Evolutionary conservation across 1,284 basidiomycete species (phyloP), one percentile per base, ranked within the genome.

Genomic region (Puccinia novopanici): DNA sequence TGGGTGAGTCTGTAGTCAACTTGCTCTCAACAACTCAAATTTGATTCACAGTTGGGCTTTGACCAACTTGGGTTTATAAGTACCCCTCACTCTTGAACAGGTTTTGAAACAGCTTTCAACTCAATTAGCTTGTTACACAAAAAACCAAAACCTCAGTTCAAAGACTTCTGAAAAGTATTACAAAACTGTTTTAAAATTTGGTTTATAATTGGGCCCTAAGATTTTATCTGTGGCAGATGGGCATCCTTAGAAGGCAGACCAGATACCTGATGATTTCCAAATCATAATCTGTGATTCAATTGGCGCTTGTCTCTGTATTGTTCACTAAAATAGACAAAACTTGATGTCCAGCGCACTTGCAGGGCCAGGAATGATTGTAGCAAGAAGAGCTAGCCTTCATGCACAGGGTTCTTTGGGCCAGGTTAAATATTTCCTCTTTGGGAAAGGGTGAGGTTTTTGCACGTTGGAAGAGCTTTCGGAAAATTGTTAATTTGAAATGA

Each of bases 241-340:
- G 98, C 92, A 85, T 99, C 96, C 85, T 99, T 98, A 72, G 88
- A 82, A 96, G 92, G 85, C 95, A 95, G 67, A 99, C 88, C 48
- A 99, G 89, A 6, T 93, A 95, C 65, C 95, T 91, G 73, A 95
- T 90, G 82, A 98, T 91, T 84, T 99, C 96, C 63, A 93, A 89
- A 85, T 97, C 93, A 68, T 94, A 91, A 80, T 97, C 94, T 82
- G 90, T 89, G 71, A 95, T 89, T 93, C 95, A 97, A 83, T 90
- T 90, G 57, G 90, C 87, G 30, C 91, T 92, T 34, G 97, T 87
- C 30, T 91, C 89, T 0, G 91, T 89, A 19, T 91, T 90, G 75
- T 88, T 87, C 0, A 91, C 90, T 86, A 98, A 89, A 80, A 95
- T 90, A 83, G 89, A 90, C 84, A 98, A 91, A 3, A 93, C 94